A percentile compares a stretch with the other conserved stretches of the same genome.
phyloP scores from a whole-genome alignment of 768 basidiomycete genomes.

The Pleurotus giganteus region DNA sequence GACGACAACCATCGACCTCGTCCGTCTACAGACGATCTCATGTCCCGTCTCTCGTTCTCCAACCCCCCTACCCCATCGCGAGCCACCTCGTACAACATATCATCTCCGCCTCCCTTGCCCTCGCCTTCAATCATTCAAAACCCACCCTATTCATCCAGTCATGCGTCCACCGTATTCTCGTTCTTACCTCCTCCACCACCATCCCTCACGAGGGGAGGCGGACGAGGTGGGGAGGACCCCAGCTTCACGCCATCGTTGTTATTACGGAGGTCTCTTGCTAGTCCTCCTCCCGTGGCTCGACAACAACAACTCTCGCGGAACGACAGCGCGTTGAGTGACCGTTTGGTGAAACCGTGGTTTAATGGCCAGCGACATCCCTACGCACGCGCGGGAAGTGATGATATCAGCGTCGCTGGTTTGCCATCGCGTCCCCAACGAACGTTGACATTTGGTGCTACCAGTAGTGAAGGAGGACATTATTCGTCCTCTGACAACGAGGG shows the following conservation, averaged over 20 bases:
- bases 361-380: not conserved
- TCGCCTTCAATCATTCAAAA: constrained; percentile 4
- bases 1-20: not conserved
- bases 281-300: not conserved
- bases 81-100: not conserved
- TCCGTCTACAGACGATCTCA: not conserved
- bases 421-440: not conserved
- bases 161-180: constrained; percentile 1
- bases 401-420: not conserved
- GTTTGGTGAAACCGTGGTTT: not conserved
- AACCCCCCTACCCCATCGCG: not conserved
- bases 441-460: not conserved
- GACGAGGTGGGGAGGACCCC: too few species aligned
- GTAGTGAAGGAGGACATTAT: not conserved
- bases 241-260: not conserved
- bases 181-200: constrained; percentile 1
- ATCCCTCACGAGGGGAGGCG: not conserved
- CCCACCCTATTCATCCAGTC: not conserved
- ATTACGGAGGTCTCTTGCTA: not conserved
- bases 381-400: not conserved
- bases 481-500: too few species aligned
- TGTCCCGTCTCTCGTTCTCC: not conserved
- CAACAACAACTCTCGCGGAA: not conserved
- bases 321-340: not conserved
- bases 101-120: not conserved